These are phyloP conservation scores for Onygenales sp. DNA, from an alignment of 2,329 filamentous ascomycete species.

Conservation along the genomic window DNA sequence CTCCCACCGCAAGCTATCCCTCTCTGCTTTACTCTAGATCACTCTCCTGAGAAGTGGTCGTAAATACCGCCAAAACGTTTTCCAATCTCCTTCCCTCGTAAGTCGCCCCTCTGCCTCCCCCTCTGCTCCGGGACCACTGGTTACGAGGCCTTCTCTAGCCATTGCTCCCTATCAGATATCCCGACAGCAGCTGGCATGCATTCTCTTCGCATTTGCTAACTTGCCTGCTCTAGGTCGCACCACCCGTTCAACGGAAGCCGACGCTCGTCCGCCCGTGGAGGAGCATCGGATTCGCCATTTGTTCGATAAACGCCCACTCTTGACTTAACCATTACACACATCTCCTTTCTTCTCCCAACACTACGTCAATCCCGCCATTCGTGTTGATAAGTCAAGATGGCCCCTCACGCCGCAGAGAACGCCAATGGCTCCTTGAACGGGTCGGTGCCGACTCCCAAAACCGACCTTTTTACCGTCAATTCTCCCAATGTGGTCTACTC, in stretches of 20 bases:
- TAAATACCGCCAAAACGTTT: slow-evolving; percentile 80
- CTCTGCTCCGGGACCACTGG: neutral
- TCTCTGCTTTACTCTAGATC: slow-evolving; percentile 9
- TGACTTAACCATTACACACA: slow-evolving; percentile 26
- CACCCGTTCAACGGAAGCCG: slow-evolving; percentile 95
- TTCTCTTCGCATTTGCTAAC: slow-evolving; percentile 6
- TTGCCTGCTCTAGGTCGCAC: slow-evolving; percentile 56
- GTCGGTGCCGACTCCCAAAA: slow-evolving; percentile 33
- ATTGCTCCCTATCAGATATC: slow-evolving; percentile 1
- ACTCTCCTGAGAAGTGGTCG: slow-evolving; percentile 45
- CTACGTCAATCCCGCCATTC: slow-evolving; percentile 15
- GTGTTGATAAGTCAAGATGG: slow-evolving; percentile 54
- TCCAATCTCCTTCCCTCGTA: slow-evolving; percentile 97
- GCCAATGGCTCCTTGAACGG: slow-evolving; percentile 47
- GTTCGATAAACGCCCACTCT: slow-evolving; percentile 32
- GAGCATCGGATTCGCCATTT: slow-evolving; percentile 55
- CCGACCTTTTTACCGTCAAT: slow-evolving; percentile 68
- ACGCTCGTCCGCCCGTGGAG: slow-evolving; percentile 80
- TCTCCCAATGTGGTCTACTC: slow-evolving; percentile 92
- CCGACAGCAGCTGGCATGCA: neutral
- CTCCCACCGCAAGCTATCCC: slow-evolving; percentile 2
- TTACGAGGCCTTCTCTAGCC: neutral
- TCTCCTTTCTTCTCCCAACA: slow-evolving; percentile 21
- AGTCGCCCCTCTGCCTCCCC: slow-evolving; percentile 30
- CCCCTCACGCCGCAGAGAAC: slow-evolving; percentile 69